Evolutionary conservation across 2,329 filamentous ascomycete genomes (phyloP), one percentile per base, ranked within the genome.

Genomic region (Stylonectria norvegica): DNA sequence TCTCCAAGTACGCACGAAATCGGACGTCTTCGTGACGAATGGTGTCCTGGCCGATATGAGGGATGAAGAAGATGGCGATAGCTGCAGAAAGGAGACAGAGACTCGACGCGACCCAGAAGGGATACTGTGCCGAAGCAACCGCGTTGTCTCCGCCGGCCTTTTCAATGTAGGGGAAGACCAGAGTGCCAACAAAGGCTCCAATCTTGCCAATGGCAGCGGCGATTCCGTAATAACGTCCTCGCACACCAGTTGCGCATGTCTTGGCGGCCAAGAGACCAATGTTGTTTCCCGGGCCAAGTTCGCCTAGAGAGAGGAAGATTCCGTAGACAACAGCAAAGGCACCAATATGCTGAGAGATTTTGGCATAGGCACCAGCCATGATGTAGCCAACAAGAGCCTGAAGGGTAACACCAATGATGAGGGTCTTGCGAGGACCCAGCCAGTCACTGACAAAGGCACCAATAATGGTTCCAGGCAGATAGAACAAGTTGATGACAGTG

Each of bases 211-310:
- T 56, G 0, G 85, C 85, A 0, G 86, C 85, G 0, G 85, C 85
- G 31, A 87, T 75, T 5, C 83, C 81, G 52, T 85, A 84, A 64
- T 84, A 85, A 30, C 71, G 72, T 3, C 89, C 90, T 27, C 89
- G 78, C n/a, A 96, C 83, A 14, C 86, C 85, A 4, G 90, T 95
- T 0, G 90, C 88, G 55, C 83, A 89, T 2, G 87, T 90, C 71
- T 95, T 95, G 33, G 86, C 85, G 0, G 90, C 89, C 20, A 94
- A 65, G 1, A 95, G 75, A 3, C 89, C 89, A 52, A 95, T 95
- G 62, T 95, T 95, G 69, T 95, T 86, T 10, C 90, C 90, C 0
- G 90, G 89, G 0, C 90, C 89, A 28, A 94, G 67, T 62, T 68
- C 64, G 33, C 65, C 65, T 3, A 66, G 59, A 1, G 64, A 55